Conservation (phyloP, 768 basidiomycete species). For the Suillus alpinus region DNA sequence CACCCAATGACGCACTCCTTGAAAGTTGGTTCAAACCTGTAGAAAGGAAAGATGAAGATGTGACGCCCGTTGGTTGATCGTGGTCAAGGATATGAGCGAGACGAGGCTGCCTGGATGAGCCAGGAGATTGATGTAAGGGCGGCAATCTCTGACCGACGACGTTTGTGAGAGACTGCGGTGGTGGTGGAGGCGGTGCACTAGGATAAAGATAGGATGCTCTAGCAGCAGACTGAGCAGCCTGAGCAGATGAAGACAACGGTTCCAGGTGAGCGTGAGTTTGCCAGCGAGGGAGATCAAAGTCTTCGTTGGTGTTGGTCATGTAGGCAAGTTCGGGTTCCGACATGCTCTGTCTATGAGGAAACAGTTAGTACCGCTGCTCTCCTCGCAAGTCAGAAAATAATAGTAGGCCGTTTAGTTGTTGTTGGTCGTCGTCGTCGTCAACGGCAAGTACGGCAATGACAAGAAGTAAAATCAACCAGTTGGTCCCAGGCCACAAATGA, state of each 20-base stretch:
- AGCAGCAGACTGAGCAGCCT: conserved; percentile 49
- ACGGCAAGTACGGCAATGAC: conserved; percentile 14
- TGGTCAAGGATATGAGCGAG: conserved; percentile 67
- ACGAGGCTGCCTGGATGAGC: conserved; percentile 53
- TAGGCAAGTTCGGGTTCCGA: conserved; percentile 73
- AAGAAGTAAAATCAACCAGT: conserved; percentile 13
- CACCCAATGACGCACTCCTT: conserved; percentile 65
- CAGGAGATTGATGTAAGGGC: conserved; percentile 45
- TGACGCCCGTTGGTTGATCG: conserved; percentile 45
- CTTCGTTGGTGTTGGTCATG: conserved; percentile 77
- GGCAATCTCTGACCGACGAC: conserved; percentile 46
- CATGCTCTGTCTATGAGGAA: conserved; percentile 38
- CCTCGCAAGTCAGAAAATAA: conserved; percentile 3
- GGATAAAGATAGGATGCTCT: conserved; percentile 55
- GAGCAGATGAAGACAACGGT: conserved; percentile 55
- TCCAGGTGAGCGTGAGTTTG: conserved; percentile 45
- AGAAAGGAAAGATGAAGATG: conserved; percentile 50
- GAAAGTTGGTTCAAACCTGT: conserved; percentile 52
- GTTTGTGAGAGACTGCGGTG: conserved; percentile 40
- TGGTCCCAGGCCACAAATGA: conserved; percentile 9
- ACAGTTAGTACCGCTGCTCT: conserved; percentile 1
- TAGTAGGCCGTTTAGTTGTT: neutral
- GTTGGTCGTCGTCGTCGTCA: conserved; percentile 12
- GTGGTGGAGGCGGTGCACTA: conserved; percentile 37
- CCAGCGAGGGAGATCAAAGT: conserved; percentile 70